Conservation (phyloP, 805 yeast species). For the Ogataea paradorogensis region DNA sequence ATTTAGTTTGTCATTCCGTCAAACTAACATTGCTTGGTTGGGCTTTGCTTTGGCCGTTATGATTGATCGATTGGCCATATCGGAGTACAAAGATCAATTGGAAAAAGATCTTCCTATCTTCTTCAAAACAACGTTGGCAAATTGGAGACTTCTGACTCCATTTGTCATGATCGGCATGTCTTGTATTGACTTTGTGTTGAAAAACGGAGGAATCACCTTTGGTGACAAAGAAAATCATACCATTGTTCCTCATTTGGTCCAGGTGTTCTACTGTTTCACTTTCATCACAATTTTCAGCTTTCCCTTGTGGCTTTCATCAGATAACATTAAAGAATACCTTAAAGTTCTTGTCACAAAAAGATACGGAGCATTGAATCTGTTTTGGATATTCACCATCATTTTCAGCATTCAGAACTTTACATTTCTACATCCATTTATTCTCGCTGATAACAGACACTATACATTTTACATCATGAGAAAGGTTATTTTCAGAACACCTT, state of each 20-base stretch:
- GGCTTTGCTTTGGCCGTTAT: conserved; percentile 54
- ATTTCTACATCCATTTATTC: conserved; percentile 79
- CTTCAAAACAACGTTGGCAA: conserved; percentile 32
- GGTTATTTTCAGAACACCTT: conserved; percentile 49
- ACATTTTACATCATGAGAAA: conserved; percentile 81
- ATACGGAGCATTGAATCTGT: conserved; percentile 19
- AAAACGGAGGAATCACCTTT: conserved; percentile 81
- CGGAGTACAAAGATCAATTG: conserved; percentile 28
- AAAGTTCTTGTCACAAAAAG: conserved; percentile 28
- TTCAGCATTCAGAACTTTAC: conserved; percentile 58
- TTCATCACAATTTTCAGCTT: conserved; percentile 63
- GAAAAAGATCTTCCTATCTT: conserved; percentile 23
- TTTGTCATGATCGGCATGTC: conserved; percentile 47
- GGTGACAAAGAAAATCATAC: conserved; percentile 90
- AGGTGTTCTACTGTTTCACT: conserved; percentile 71
- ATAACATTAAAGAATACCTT: conserved; percentile 40
- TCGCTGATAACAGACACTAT: conserved; percentile 93
- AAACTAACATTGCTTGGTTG: conserved; percentile 89
- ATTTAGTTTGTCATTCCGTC: conserved; percentile 72
- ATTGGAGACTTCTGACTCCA: conserved; percentile 41
- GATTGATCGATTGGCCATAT: conserved; percentile 47
- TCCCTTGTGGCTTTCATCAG: conserved; percentile 66
- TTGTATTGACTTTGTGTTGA: conserved; percentile 56
- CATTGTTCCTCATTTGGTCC: conserved; percentile 70
- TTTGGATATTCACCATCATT: conserved; percentile 35